Evolutionary conservation across 176 grass and related monocot genomes (phyloP).

Genomic region (Triticum monococcum): DNA sequence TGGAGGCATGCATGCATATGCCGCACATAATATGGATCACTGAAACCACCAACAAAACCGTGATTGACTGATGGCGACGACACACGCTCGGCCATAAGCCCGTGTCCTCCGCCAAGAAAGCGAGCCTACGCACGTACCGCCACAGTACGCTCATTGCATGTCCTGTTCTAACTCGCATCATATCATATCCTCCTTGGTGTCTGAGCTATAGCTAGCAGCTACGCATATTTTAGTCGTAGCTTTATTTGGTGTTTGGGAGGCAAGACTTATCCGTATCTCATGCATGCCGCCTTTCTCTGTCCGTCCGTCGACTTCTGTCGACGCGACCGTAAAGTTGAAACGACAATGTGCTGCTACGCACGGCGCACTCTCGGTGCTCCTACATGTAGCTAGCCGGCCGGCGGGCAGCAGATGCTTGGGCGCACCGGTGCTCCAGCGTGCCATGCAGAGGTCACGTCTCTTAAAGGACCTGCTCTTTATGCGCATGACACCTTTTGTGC

Average conservation of each 20-base stretch:
- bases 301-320: not conserved
- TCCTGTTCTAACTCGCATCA: not conserved
- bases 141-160: not conserved
- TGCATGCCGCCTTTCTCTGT: not conserved
- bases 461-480: conserved; percentile 7
- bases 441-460: conserved; percentile 12
- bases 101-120: conserved; percentile 31
- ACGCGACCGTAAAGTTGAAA: not conserved
- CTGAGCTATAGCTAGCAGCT: not conserved
- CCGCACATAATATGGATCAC: conserved; percentile 31
- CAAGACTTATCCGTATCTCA: conserved; percentile 8
- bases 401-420: not conserved
- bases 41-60: conserved; percentile 19
- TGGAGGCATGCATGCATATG: not conserved
- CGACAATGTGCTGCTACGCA: not conserved
- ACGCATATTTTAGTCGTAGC: not conserved
- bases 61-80: conserved; percentile 26
- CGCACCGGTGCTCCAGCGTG: not conserved
- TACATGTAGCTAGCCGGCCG: not conserved
- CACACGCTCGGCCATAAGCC: conserved; percentile 32
- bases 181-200: not conserved
- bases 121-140: not conserved
- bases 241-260: not conserved
- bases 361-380: conserved; percentile 36
- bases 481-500: not conserved